Evolutionary conservation across 2,329 filamentous ascomycete genomes (phyloP), one percentile per base, ranked within the genome.

Genomic region (Coniochaeta sp.): DNA sequence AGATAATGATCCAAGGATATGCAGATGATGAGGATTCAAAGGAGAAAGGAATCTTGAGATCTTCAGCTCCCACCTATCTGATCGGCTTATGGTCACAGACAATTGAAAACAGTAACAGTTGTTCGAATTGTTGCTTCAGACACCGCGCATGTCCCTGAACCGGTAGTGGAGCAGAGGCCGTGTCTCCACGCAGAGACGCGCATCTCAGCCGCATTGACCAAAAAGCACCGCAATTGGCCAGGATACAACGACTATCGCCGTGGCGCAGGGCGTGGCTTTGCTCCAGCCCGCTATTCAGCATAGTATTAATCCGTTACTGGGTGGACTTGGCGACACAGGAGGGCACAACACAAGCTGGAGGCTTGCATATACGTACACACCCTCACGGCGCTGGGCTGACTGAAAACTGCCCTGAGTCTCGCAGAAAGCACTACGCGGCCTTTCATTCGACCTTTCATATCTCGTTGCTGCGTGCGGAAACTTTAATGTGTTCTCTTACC

Each of bases 221-320:
- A 52, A 52, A 52, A n/a, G 43, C 47, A 28, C 47, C 14, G 47
- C 16, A 17, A 52, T 52, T 52, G 47, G 47, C 47, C 24, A 47
- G 47, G 11, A 22, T 52, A 6, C 24, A 9, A 7, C 43, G 11
- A 47, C 43, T 47, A 47, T 47, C 43, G 43, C 43, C 47, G 47
- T 52, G 47, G 47, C 47, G 47, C 47, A 52, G 47, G 47, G 47
- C 47, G 47, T 52, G 47, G 47, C 47, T 52, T 52, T 31, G 47
- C 47, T 31, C 34, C 14, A 36, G 44, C 19, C 17, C 28, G 28
- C 28, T 31, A 36, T 17, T 24, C 47, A 24, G 47, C 47, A 14
- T 52, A 31, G 17, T 22, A n/a, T n/a, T n/a, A 9, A 8, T 12
- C 22, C 47, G 47, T 52, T 52, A 52, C 47, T 52, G 47, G 47